A percentile compares a stretch with the other conserved stretches of the same genome.
Conservation (phyloP, 371 early-diverging fungal genomes). For the Syncephalastrum racemosum region DNA sequence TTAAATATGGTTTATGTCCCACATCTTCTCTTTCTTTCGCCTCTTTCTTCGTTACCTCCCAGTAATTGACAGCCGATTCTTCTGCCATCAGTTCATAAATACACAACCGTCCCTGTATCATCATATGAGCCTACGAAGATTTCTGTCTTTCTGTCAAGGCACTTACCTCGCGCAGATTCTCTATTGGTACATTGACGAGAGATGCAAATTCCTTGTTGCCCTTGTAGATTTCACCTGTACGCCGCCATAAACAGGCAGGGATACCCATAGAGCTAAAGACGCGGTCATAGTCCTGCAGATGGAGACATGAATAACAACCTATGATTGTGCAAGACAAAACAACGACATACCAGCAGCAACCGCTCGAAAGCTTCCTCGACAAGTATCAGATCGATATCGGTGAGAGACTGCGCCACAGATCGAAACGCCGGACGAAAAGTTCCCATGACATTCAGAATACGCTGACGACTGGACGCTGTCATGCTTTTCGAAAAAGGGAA, state of each 20-base stretch:
- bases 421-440: conserved; percentile 86
- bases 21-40: too few species aligned
- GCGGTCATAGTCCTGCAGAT: conserved; percentile 84
- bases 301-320: neutral
- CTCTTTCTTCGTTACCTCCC: conserved; percentile 58
- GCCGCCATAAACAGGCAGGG: conserved; percentile 91
- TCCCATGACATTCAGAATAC: conserved; percentile 85
- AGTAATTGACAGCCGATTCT: conserved; percentile 86
- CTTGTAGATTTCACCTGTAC: conserved; percentile 95
- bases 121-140: too few species aligned
- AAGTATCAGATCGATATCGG: conserved; percentile 88
- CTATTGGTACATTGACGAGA: conserved; percentile 78
- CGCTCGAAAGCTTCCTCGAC: conserved; percentile 96
- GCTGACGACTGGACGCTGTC: conserved; percentile 69
- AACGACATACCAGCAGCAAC: conserved; percentile 60
- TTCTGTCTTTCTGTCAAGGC: neutral
- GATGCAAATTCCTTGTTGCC: conserved; percentile 92
- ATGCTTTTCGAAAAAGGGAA: conserved; percentile 44
- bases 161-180: conserved; percentile 66
- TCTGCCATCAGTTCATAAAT: conserved; percentile 95
- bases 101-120: conserved; percentile 60
- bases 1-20: neutral
- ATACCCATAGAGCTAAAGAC: conserved; percentile 94
- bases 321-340: neutral
- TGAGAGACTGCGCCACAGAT: conserved; percentile 81